Evolutionary conservation across 2,329 filamentous ascomycete genomes (phyloP).

Genomic region (Botrytis tulipae): DNA sequence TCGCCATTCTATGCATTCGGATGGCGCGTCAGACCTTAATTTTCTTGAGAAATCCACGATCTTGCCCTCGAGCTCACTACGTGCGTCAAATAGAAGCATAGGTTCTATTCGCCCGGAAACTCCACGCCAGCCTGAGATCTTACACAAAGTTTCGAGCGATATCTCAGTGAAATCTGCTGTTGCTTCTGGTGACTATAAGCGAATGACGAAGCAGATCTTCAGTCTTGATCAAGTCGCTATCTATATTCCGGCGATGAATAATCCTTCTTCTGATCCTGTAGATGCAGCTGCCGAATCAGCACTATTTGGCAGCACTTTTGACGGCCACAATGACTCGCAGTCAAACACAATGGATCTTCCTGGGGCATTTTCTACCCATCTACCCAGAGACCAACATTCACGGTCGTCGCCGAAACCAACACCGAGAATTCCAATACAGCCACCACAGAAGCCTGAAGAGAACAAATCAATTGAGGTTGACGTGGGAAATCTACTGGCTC

Average conservation of each 20-base stretch:
- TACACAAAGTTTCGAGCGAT: conserved; percentile 31
- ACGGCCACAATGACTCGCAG: conserved; percentile 28
- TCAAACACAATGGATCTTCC: conserved; percentile 53
- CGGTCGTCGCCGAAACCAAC: neutral
- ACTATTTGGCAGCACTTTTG: conserved; percentile 27
- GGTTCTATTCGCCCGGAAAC: conserved; percentile 16
- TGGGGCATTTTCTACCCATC: conserved; percentile 58
- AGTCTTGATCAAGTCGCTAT: conserved; percentile 40
- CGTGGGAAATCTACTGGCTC: conserved; percentile 33
- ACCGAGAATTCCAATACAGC: neutral
- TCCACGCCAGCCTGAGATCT: conserved; percentile 20
- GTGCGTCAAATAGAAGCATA: conserved; percentile 17
- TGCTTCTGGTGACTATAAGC: conserved; percentile 33
- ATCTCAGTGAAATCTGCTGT: conserved; percentile 33
- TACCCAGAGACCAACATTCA: conserved; percentile 21
- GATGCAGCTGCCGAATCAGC: conserved; percentile 17
- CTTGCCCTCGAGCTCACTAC: conserved; percentile 13
- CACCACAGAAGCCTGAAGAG: neutral
- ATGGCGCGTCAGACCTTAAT: neutral
- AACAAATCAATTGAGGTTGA: conserved; percentile 34
- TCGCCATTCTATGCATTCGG: conserved; percentile 19
- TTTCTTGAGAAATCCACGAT: neutral
- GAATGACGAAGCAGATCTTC: conserved; percentile 39
- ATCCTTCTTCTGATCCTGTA: conserved; percentile 11
- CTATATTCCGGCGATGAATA: conserved; percentile 34